Base-by-base conservation (phyloP, 2,329 filamentous ascomycete genomes). In the Neurospora sp. region DNA sequence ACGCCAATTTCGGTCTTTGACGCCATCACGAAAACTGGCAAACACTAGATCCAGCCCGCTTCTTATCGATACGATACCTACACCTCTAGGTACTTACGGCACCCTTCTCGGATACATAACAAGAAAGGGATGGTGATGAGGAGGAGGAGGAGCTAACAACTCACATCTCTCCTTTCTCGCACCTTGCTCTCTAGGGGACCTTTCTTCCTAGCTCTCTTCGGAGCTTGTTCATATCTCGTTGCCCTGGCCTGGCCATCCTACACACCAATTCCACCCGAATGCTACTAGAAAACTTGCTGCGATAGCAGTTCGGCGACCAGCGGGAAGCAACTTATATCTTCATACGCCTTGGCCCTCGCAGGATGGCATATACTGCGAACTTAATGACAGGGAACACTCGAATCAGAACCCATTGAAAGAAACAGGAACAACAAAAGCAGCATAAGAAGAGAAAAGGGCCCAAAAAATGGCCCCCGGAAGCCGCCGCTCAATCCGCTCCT, bases 401-500 rank as follows among this genome's bases (percentile, higher is more conserved):
- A 62, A 62, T 15, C 23, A 62, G 15, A 33, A 17, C 28, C 23
- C 28, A 58, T 11, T 28, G 28, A 28, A 28, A 8, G 2, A 28
- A 33, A 28, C 46, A 46, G 5, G 1, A 19, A 52, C 52, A 4
- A 2, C 19, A 10, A 17, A 28, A 28, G 13, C 15, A 62, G 6
- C 13, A 62, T 17, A 62, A 9, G 3, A 33, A 62, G 15, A 33
- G 13, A 5, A 28, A 15, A 10, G 43, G 19, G 2, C 19, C 5
- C 19, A 52, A 68, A 36, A 58, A n/a, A 72, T 71, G 71, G 38
- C 67, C 40, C 71, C 70, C 43, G 58, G 70, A 38, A 68, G 69
- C 33, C 66, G 52, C 23, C 70, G 62, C 38, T 67, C 42, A 62
- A 17, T 39, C 38, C 66, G 70, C 42, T 68, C 66, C 58, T 58